Evolutionary conservation across 176 grass and related monocot species (phyloP).

Genomic region (Microstegium vimineum): DNA sequence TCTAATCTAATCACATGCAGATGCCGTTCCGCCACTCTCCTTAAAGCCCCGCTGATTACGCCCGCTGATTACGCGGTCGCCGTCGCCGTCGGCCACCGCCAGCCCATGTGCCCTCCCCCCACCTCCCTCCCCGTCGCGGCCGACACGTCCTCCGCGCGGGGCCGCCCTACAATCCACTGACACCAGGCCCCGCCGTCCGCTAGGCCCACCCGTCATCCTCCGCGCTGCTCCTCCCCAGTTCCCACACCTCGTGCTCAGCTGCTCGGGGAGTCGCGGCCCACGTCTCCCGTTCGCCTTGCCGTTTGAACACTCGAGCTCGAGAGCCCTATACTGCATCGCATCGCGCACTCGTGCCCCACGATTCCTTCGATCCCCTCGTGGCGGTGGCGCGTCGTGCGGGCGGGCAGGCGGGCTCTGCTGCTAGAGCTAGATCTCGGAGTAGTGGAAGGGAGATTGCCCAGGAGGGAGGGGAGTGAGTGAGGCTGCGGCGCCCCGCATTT

Average conservation of each 20-base stretch:
- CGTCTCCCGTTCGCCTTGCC: constrained; percentile 8
- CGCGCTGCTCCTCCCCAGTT: neutral
- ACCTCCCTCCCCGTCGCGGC: neutral
- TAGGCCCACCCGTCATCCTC: neutral
- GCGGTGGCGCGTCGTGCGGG: constrained; percentile 21
- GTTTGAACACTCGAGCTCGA: constrained; percentile 39
- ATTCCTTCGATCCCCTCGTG: constrained; percentile 25
- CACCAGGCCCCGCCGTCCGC: rapidly evolving
- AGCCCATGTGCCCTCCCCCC: constrained; percentile 26
- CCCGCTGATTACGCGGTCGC: constrained; percentile 27
- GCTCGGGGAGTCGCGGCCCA: neutral
- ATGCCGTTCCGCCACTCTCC: neutral
- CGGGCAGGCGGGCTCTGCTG: neutral
- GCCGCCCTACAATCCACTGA: neutral
- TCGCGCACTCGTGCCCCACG: constrained; percentile 18
- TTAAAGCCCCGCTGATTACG: no score
- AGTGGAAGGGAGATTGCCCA: neutral
- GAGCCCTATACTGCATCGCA: constrained; percentile 21
- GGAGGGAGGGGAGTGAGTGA: no score
- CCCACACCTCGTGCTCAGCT: neutral
- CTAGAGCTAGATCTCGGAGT: constrained; percentile 23
- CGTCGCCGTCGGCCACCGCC: constrained; percentile 11
- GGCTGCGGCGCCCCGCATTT: neutral
- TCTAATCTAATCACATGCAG: constrained; percentile 18
- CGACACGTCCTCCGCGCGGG: neutral